phyloP scores from a whole-genome alignment of 768 basidiomycete genomes.

The Russula olivacea region DNA sequence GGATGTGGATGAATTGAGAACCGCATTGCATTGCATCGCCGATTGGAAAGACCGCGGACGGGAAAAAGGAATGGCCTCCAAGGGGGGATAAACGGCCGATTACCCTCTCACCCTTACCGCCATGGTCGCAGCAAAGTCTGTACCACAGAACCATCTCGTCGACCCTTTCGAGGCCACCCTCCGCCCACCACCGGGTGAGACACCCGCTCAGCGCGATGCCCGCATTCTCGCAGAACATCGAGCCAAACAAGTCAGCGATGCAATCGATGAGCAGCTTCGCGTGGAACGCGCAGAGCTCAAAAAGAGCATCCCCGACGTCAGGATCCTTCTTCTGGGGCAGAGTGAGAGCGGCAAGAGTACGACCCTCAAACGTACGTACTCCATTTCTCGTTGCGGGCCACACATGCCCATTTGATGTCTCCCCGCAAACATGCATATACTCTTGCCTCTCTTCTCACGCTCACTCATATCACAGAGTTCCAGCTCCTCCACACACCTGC shows the following conservation, averaged over 20 bases:
- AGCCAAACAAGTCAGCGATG: constrained; percentile 67
- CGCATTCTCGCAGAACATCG: constrained; percentile 62
- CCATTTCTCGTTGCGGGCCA: not conserved
- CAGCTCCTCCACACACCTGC: constrained; percentile 74
- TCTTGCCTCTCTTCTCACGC: not conserved
- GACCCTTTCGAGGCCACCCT: constrained; percentile 68
- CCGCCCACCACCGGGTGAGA: constrained; percentile 67
- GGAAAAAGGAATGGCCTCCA: not conserved
- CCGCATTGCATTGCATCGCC: not conserved
- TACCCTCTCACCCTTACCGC: not conserved
- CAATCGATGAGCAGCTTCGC: constrained; percentile 74
- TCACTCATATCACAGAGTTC: constrained; percentile 52
- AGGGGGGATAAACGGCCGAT: not conserved
- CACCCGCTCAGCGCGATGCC: constrained; percentile 55
- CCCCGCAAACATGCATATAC: not conserved
- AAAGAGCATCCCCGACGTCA: constrained; percentile 58
- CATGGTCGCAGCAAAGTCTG: constrained; percentile 19
- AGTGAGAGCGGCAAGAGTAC: constrained; percentile 89
- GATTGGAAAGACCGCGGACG: not conserved
- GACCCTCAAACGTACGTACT: constrained; percentile 77
- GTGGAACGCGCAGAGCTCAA: constrained; percentile 56
- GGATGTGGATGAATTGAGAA: no score
- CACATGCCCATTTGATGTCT: not conserved
- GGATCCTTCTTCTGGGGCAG: constrained; percentile 77
- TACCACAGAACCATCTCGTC: constrained; percentile 34